phyloP scores from a whole-genome alignment of 768 basidiomycete genomes.

The Cystofilobasidium capitatum region DNA sequence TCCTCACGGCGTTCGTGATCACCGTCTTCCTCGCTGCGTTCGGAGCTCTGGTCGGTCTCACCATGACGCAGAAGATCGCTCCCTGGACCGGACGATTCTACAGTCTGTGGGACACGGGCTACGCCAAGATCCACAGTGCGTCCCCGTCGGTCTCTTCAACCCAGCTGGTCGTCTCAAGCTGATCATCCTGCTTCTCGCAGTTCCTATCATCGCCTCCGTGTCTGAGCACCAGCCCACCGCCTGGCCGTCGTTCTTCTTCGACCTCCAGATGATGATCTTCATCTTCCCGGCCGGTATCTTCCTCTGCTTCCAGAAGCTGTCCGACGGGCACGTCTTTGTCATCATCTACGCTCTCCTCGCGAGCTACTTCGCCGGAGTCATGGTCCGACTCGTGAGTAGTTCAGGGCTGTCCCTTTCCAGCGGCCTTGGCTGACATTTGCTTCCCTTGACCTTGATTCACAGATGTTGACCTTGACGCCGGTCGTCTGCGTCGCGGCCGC shows the following conservation, averaged over 20 bases:
- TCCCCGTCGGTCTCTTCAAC: not conserved
- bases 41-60: conserved; percentile 64
- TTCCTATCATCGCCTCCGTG: conserved; percentile 97
- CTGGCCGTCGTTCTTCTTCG: conserved; percentile 99
- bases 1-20: conserved; percentile 63
- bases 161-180: not conserved
- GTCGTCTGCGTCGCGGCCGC: conserved; percentile 91
- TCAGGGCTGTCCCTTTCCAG: not conserved
- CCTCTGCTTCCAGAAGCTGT: conserved; percentile 83
- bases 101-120: conserved; percentile 97
- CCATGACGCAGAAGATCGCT: conserved; percentile 88
- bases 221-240: conserved; percentile 99
- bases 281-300: conserved; percentile 93
- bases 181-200: conserved; percentile 25
- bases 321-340: conserved; percentile 95
- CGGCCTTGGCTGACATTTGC: too few species aligned
- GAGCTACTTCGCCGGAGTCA: conserved; percentile 95
- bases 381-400: conserved; percentile 60
- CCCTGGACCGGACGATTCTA: conserved; percentile 99
- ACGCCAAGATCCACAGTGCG: conserved; percentile 78
- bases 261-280: conserved; percentile 94
- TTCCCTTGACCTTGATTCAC: conserved; percentile 26
- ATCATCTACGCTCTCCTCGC: conserved; percentile 94
- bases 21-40: conserved; percentile 62
- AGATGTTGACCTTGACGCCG: conserved; percentile 95